Base-by-base conservation (phyloP, 257 asterid species). In the Capsicum rhomboideum region DNA sequence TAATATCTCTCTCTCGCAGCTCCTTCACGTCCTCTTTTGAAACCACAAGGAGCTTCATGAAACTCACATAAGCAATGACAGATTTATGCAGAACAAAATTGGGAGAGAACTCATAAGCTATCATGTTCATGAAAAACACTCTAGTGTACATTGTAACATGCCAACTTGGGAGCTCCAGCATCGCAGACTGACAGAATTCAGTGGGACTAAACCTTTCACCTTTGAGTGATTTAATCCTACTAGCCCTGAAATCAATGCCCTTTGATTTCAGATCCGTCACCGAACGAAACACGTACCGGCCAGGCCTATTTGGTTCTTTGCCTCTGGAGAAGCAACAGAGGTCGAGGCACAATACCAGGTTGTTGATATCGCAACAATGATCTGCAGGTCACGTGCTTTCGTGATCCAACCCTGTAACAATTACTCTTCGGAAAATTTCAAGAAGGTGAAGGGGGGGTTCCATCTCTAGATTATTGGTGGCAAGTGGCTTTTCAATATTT, bases 41-140 rank as follows among this genome's bases (percentile, higher is more conserved):
- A 40, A 28, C 34, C 12, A 83, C 42, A 31, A 83, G 50, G 26
- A 50, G 10, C 21, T 74, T 83, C 86, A 83, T 72, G 31, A 83
- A 72, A 18, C 14, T 46, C 16, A 83, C 26, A 6, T 74, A 83
- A n/a, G 14, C 59, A 28, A 58, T 6, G 16, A 63, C 83, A 8
- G 31, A 49, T 0, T 3, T 26, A 17, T 20, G 1, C 0, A 17
- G 26, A 31, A 1, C 0, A 16, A 28, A 5, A 7, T 2, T 0
- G 1, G 75, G 79, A 40, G 31, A n/a, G 4, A 71, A 11, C 29
- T 71, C 80, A 23, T 74, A 74, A 0, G 59, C 59, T 6, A 74
- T 74, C 42, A 74, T 0, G 42, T 74, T 74, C 59, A 21, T 74
- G 23, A 49, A 74, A 74, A 74, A 23, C 11, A 49, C 40, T 46